Conservation (phyloP, 768 basidiomycete genomes). For the Harrya chromipes region DNA sequence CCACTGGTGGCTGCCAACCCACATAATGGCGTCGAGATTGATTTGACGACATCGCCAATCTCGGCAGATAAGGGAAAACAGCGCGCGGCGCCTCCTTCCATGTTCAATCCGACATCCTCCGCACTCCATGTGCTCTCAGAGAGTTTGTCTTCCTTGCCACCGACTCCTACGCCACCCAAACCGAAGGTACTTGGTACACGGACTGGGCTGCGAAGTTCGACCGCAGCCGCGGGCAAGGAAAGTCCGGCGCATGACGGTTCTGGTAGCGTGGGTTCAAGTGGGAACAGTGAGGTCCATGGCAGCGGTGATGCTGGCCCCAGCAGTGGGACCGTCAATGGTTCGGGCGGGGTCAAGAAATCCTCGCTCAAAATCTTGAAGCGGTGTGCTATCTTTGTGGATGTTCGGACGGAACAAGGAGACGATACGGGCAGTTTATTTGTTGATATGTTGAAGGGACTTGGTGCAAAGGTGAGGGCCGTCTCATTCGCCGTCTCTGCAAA, state of each 20-base stretch:
- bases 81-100: conserved; percentile 9
- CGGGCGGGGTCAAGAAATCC: conserved; percentile 27
- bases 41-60: conserved; percentile 14
- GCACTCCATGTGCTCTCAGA: conserved; percentile 61
- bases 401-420: conserved; percentile 68
- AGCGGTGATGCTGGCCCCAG: conserved; percentile 19
- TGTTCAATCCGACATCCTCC: conserved; percentile 29
- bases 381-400: conserved; percentile 84
- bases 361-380: conserved; percentile 58
- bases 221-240: conserved; percentile 23
- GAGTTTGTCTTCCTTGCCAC: conserved; percentile 52
- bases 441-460: conserved; percentile 76
- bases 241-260: conserved; percentile 31
- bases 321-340: conserved; percentile 21
- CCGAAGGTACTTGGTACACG: conserved; percentile 45
- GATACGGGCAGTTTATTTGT: conserved; percentile 79
- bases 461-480: conserved; percentile 62
- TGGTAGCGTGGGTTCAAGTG: conserved; percentile 28
- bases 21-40: conserved; percentile 4
- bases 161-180: conserved; percentile 33
- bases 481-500: background rate
- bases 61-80: conserved; percentile 25
- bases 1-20: conserved; percentile 1
- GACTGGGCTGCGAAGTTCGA: conserved; percentile 45
- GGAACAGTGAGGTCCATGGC: conserved; percentile 17